phyloP scores from a whole-genome alignment of 164 flowering plant genomes.

The Sedum album region DNA sequence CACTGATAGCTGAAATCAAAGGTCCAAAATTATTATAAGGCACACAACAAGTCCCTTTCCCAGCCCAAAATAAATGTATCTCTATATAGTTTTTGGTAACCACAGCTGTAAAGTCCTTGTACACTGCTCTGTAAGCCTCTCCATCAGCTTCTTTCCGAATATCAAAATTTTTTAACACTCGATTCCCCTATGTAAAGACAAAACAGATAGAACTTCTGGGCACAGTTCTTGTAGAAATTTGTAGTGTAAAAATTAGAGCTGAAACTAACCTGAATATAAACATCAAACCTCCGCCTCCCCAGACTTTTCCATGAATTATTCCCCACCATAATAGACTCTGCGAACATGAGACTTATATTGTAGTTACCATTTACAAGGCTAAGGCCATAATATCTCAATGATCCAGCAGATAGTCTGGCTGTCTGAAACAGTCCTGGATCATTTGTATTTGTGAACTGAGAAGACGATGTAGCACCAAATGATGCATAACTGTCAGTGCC shows the following conservation, averaged over 20 bases:
- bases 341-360: constrained; percentile 19
- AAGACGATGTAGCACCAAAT: neutral
- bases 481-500: neutral
- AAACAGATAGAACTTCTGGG: neutral
- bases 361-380: constrained; percentile 25
- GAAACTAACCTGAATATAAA: constrained; percentile 19
- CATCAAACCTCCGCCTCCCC: constrained; percentile 23
- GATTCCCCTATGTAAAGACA: constrained; percentile 1
- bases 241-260: neutral
- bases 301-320: constrained; percentile 19
- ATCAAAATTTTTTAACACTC: constrained; percentile 5
- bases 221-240: neutral
- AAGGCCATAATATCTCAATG: constrained; percentile 28
- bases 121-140: constrained; percentile 10
- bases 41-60: constrained; percentile 1
- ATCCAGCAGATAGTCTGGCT: constrained; percentile 21
- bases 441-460: neutral
- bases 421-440: constrained; percentile 19
- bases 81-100: constrained; percentile 20
- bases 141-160: constrained; percentile 24
- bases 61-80: constrained; percentile 25
- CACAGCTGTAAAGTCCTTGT: neutral
- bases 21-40: constrained; percentile 5
- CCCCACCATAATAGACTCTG: constrained; percentile 16
- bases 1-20: constrained; percentile 5